Conservation (phyloP, 169 alveolate species). For the Eimeria brunetti region DNA sequence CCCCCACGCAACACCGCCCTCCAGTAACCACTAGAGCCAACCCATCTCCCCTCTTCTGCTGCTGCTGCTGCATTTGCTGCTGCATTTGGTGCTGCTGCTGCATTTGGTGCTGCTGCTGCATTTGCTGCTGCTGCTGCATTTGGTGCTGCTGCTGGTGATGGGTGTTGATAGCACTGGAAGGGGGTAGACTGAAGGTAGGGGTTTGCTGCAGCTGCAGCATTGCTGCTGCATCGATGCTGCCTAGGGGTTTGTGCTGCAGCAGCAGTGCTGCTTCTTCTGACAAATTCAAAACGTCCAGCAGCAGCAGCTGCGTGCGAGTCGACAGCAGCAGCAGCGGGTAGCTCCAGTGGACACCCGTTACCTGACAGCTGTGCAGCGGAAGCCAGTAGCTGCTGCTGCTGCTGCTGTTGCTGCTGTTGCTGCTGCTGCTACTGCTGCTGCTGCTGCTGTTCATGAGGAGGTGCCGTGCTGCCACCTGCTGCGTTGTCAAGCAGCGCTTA, state of each 20-base stretch:
- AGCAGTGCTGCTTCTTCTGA: constrained; percentile 11
- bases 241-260: constrained; percentile 43
- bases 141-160: no score
- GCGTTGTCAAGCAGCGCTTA: constrained; percentile 26
- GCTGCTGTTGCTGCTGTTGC: no score
- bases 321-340: constrained; percentile 38
- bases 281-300: constrained; percentile 20
- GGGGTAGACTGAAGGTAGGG: background rate
- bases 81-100: background rate
- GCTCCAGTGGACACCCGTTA: constrained; percentile 7
- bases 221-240: constrained; percentile 15
- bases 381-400: background rate
- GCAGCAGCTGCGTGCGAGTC: constrained; percentile 37
- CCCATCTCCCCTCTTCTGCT: background rate
- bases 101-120: background rate
- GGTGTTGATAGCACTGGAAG: background rate
- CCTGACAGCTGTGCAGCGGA: constrained; percentile 43
- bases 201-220: background rate
- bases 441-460: background rate
- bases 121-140: background rate
- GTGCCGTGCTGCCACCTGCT: constrained; percentile 31
- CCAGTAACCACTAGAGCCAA: constrained; percentile 46
- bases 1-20: constrained; percentile 74
- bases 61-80: background rate
- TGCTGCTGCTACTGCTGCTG: background rate